Base-by-base conservation (phyloP, 495 filamentous ascomycete species). In the Neurospora africana region DNA sequence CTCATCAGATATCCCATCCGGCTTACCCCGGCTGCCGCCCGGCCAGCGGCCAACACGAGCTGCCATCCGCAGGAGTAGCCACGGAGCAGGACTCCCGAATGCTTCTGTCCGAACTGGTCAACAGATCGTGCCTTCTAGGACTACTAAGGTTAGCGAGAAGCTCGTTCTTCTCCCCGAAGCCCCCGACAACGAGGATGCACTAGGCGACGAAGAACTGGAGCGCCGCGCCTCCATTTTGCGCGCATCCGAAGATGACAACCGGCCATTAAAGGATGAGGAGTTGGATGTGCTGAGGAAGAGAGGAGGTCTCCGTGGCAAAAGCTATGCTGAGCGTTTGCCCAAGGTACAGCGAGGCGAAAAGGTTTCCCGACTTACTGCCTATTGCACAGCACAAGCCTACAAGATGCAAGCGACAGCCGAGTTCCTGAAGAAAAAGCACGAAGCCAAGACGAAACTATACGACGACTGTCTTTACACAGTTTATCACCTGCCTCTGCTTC, bases 391-490 rank as follows among this genome's bases (percentile, higher is more conserved):
- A 5, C 93, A 98, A 82, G 91, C 91, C 13, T 98, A 91, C 81
- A 95, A 93, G 82, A 90, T 97, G 84, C 90, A 91, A 76, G 87
- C 90, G 35, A 91, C 93, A 47, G 93, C 93, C 23, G 87, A 91
- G 65, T 99, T 99, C 82, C 86, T 97, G 41, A 92, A 91, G 78
- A 92, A 91, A 65, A 89, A 89, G 77, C 95, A 99, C 86, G 90
- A 91, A n/a, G 96, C 93, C 0, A 89, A 92, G 82, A 97, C 94
- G 47, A 99, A 99, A 80, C 86, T 98, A n/a, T 99, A 99, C 80
- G 96, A 98, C 80, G 96, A 99, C 78, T 98, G 96, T 78, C 85
- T 99, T 23, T 99, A 99, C 76, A 91, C 89, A 6, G 95, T 95
- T 38, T 99, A 98, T 80, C 94, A 98, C 82, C 83, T 97, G 35